Percentiles rank a stretch among this genome's conserved stretches.
Conservation (phyloP, 352 stramenopile species). For the Peronospora farinosa region DNA sequence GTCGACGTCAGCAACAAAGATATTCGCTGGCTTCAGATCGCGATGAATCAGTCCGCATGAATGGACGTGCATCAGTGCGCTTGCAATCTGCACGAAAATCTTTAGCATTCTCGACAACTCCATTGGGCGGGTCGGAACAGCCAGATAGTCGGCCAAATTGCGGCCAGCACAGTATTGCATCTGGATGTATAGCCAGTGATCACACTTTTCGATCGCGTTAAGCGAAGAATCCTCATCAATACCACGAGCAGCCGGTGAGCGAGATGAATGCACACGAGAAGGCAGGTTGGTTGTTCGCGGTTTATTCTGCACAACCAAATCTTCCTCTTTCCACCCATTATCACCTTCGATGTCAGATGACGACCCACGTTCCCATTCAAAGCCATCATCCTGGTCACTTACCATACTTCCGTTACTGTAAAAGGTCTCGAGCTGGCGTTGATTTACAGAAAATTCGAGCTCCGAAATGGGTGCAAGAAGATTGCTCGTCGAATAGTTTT, state of each 20-base stretch:
- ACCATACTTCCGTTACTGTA: slow-evolving; percentile 43
- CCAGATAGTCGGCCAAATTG: slow-evolving; percentile 82
- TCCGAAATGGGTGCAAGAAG: slow-evolving; percentile 62
- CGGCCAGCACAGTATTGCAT: slow-evolving; percentile 88
- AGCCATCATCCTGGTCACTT: slow-evolving; percentile 47
- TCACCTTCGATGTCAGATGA: slow-evolving; percentile 36
- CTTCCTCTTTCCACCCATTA: slow-evolving; percentile 57
- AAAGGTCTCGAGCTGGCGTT: slow-evolving; percentile 34
- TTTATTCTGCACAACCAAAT: slow-evolving; percentile 44
- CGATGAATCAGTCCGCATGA: slow-evolving; percentile 87
- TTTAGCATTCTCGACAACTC: slow-evolving; percentile 73
- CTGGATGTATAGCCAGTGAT: slow-evolving; percentile 90
- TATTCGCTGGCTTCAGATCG: slow-evolving; percentile 89
- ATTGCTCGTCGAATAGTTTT: slow-evolving; percentile 72
- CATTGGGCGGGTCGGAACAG: slow-evolving; percentile 59
- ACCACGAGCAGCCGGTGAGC: slow-evolving; percentile 11
- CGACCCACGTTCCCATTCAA: slow-evolving; percentile 70
- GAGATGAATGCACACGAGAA: slow-evolving; percentile 11
- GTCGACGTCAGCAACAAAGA: slow-evolving; percentile 84
- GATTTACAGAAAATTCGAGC: slow-evolving; percentile 56
- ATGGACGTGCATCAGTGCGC: slow-evolving; percentile 87
- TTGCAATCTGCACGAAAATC: slow-evolving; percentile 86
- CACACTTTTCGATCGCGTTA: slow-evolving; percentile 50
- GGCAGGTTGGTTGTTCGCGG: slow-evolving; percentile 11
- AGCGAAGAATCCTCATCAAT: slow-evolving; percentile 44